Evolutionary conservation across 495 filamentous ascomycete genomes (phyloP), one percentile per base, ranked within the genome.

Genomic region (Talaromyces ruber): DNA sequence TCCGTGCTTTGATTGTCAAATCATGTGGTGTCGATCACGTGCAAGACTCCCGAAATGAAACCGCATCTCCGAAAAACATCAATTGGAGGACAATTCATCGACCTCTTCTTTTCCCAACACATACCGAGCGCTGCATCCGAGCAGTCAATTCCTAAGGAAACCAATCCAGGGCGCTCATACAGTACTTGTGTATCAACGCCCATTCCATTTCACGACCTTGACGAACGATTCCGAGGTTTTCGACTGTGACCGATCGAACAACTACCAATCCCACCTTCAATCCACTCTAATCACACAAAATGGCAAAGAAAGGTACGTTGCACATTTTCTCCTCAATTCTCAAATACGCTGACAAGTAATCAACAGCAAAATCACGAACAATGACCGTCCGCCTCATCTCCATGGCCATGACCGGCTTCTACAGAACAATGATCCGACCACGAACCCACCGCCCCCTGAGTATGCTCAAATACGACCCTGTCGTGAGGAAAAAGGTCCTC

Each of bases 401-500:
- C 60, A 99, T 98, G 95, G 95, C 95, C 64, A 86, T 96, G 86
- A 99, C 95, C 14, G 95, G 95, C 67, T 99, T 89, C 81, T 99
- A 91, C 81, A 90, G 90, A 73, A 95, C 90, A 60, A 82, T 92
- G 72, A 81, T 89, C 59, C 89, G 95, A 30, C 92, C 93, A 16
- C 87, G 95, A 57, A 79, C 81, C 25, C 81, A 93, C 62, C 79
- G 86, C 43, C 94, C 95, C 39, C 82, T 98, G 74, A 93, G 89
- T 77, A 96, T 98, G 92, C 81, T 98, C 65, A 99, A 99, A 79
- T 98, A 99, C 74, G 95, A 99, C 76, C 95, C 95, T 62, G 90
- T 99, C 68, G 90, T 96, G 89, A 90, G 75, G 91, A 92, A 91
- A 78, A 84, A 93, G 78, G 93, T 97, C 50, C 82, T 97, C 3